Evolutionary conservation across 768 basidiomycete species (phyloP).

Genomic region (Boletus edulis): DNA sequence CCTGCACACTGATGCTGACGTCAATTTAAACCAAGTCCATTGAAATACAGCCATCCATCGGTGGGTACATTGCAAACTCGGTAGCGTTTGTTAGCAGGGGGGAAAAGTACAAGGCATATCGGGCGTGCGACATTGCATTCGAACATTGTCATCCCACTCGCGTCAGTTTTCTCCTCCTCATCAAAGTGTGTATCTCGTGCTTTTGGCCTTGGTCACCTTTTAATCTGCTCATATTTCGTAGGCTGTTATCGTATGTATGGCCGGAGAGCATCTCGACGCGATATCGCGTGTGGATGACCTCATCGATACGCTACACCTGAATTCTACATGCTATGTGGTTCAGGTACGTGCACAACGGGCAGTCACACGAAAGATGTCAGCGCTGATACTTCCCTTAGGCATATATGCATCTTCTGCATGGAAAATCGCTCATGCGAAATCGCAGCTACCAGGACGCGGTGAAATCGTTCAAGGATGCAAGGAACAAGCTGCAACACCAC

Average conservation of each 20-base stretch:
- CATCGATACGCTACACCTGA: neutral
- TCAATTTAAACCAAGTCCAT: neutral
- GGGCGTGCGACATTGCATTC: conserved; percentile 1
- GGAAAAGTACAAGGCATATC: neutral
- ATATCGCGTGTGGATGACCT: neutral
- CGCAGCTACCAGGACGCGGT: neutral
- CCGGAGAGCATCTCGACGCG: neutral
- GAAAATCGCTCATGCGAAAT: neutral
- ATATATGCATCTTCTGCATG: neutral
- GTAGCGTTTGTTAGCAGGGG: neutral
- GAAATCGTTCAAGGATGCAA: neutral
- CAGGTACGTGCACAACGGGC: neutral
- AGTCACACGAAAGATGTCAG: neutral
- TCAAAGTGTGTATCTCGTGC: neutral
- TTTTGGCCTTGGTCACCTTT: neutral
- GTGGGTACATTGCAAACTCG: neutral
- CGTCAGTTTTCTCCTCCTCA: neutral
- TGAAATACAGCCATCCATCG: neutral
- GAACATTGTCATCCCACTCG: neutral
- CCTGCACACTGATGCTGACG: neutral
- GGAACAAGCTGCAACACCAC: neutral
- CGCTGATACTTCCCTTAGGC: neutral
- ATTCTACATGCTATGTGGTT: neutral
- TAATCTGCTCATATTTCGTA: neutral
- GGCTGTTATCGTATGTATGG: neutral